phyloP scores from a whole-genome alignment of 768 basidiomycete genomes.

The Boletus sp. region DNA sequence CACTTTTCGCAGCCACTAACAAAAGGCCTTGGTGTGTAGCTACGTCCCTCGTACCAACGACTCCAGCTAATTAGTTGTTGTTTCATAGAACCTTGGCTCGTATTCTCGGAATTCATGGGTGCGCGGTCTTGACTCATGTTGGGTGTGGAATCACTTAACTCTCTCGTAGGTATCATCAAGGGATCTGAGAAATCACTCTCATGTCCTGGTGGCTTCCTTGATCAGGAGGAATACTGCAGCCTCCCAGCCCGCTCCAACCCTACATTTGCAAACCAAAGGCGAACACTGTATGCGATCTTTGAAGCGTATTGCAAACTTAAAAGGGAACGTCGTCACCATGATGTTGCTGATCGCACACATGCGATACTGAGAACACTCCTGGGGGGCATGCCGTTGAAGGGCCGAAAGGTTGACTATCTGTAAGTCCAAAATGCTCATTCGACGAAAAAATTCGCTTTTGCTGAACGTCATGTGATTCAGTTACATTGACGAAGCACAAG shows the following conservation, averaged over 20 bases:
- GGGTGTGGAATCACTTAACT: not conserved
- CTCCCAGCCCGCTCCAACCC: constrained; percentile 53
- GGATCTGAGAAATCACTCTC: constrained; percentile 58
- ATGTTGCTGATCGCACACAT: constrained; percentile 66
- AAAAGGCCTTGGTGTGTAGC: constrained; percentile 31
- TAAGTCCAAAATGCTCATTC: constrained; percentile 28
- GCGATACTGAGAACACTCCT: constrained; percentile 40
- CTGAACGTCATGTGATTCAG: constrained; percentile 23
- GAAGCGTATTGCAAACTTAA: constrained; percentile 49
- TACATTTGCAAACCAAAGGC: constrained; percentile 51
- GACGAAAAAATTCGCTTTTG: not conserved
- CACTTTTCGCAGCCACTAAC: constrained; percentile 51
- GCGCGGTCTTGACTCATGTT: constrained; percentile 3
- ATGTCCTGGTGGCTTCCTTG: constrained; percentile 39
- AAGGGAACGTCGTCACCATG: constrained; percentile 40
- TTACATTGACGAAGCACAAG: constrained; percentile 75
- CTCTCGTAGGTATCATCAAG: constrained; percentile 51
- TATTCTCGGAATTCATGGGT: constrained; percentile 69
- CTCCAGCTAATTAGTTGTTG: not conserved
- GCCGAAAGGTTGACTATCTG: constrained; percentile 54
- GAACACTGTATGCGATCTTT: constrained; percentile 53
- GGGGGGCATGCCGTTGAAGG: constrained; percentile 30
- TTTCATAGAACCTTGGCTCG: constrained; percentile 48
- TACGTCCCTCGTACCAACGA: not conserved
- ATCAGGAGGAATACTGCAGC: constrained; percentile 41